phyloP scores from a whole-genome alignment of 345 rosid species.

The Lepidium sativum region DNA sequence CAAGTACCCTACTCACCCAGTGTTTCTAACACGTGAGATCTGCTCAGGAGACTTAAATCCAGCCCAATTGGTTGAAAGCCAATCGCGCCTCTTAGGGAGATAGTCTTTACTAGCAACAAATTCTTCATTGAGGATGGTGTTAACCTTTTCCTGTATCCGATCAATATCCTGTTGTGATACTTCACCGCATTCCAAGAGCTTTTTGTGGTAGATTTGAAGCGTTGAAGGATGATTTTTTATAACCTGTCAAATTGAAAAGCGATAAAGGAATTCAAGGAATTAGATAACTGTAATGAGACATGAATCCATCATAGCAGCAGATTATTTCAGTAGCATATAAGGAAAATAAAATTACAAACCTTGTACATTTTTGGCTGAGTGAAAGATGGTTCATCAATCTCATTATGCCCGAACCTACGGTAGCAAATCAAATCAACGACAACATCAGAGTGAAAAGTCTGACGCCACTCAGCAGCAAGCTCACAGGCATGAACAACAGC shows the following conservation, averaged over 20 bases:
- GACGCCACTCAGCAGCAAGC: slow-evolving; percentile 93
- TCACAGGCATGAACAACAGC: slow-evolving; percentile 75
- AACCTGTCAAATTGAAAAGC: slow-evolving; percentile 33
- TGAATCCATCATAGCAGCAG: neutral
- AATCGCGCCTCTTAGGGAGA: slow-evolving; percentile 58
- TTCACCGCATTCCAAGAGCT: slow-evolving; percentile 58
- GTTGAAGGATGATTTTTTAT: slow-evolving; percentile 66
- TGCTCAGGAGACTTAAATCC: slow-evolving; percentile 82
- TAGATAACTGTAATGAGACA: neutral
- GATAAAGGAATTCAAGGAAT: neutral
- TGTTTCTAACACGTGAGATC: slow-evolving; percentile 65
- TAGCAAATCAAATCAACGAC: slow-evolving; percentile 77
- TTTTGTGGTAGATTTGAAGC: slow-evolving; percentile 56
- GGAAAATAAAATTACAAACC: slow-evolving; percentile 30
- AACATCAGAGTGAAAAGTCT: slow-evolving; percentile 72
- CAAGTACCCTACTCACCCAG: slow-evolving; percentile 40
- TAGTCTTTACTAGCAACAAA: slow-evolving; percentile 65
- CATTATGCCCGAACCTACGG: slow-evolving; percentile 77
- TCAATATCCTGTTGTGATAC: slow-evolving; percentile 47
- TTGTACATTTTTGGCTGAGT: slow-evolving; percentile 80
- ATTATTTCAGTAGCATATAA: neutral
- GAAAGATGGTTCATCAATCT: slow-evolving; percentile 81
- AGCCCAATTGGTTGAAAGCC: slow-evolving; percentile 82
- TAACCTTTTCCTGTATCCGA: slow-evolving; percentile 54
- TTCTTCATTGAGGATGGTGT: slow-evolving; percentile 60